Base-by-base conservation (phyloP, 257 asterid species). In the Scutellaria baicalensis region DNA sequence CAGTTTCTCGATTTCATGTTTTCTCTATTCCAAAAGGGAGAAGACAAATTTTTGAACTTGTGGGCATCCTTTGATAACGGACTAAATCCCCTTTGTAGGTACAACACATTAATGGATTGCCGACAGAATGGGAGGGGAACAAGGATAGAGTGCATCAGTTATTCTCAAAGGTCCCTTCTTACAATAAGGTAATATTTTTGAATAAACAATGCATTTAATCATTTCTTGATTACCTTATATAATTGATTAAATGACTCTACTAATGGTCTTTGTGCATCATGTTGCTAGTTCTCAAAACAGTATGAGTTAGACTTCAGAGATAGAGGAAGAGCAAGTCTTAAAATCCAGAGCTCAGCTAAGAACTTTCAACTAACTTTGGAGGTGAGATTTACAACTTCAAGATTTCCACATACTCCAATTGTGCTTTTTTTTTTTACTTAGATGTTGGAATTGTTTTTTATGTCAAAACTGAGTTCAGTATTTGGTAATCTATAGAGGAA, bases 281-380 rank as follows among this genome's bases (percentile, higher is more conserved):
- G 65, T 64, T 69, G 40, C 49, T 36, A 93, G 98, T 76, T 82
- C 38, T 70, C 91, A 42, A 89, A 83, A 43, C 93, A 80, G 79
- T 82, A 89, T 23, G 97, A 91, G 82, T 74, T 93, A 66, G 96
- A 93, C 67, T 90, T 73, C 83, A 85, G 96, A 85, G 94, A 88
- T 51, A 85, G 83, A 76, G 99, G 96, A 64, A 72, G 90, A 75
- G 64, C 93, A 20, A 93, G 91, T 59, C 95, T 87, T 14, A 80
- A 83, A 77, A 84, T 93, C 79, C 86, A 77, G 83, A 91, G 90
- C 75, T 93, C 99, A 1, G 95, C 88, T 14, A 91, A 91, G 86
- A 93, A 93, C 78, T 93, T 93, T 69, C 97, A 93, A 35, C 73
- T 91, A 51, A 89, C 85, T 31, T 43, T 89, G 75, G 99, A 93